Evolutionary conservation across 495 filamentous ascomycete species (phyloP).

Genomic region (Penicillium steckii): DNA sequence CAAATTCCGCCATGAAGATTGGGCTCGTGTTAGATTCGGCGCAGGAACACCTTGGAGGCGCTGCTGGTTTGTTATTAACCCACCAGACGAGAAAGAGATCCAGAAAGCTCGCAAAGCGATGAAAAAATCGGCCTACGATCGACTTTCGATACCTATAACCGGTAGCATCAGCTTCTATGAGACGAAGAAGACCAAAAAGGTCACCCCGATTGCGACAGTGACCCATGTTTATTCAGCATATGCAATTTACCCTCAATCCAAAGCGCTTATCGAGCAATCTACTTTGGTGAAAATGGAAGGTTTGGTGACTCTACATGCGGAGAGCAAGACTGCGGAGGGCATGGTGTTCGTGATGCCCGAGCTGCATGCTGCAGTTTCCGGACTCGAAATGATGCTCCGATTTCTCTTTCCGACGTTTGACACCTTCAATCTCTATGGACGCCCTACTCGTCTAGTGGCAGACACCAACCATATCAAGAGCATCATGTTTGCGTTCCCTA

Average conservation of each 20-base stretch:
- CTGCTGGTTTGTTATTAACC: conserved; percentile 92
- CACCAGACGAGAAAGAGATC: conserved; percentile 88
- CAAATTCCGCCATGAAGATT: conserved; percentile 78
- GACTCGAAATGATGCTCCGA: conserved; percentile 95
- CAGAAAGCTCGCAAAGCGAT: conserved; percentile 76
- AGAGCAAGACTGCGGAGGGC: conserved; percentile 74
- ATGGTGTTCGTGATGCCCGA: conserved; percentile 99
- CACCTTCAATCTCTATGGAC: conserved; percentile 87
- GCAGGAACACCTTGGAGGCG: conserved; percentile 95
- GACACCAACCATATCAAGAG: conserved; percentile 83
- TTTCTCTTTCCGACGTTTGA: conserved; percentile 95
- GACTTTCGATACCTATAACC: conserved; percentile 62
- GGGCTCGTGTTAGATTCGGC: conserved; percentile 93
- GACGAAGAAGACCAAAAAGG: conserved; percentile 90
- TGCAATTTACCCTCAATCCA: conserved; percentile 92
- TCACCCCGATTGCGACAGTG: conserved; percentile 83
- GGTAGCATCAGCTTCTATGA: conserved; percentile 96
- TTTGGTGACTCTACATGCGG: conserved; percentile 78
- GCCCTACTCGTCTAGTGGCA: conserved; percentile 81
- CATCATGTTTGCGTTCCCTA: conserved; percentile 98
- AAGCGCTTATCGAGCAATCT: conserved; percentile 89
- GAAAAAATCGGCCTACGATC: conserved; percentile 88
- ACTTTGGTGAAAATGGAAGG: conserved; percentile 95
- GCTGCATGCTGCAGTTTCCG: conserved; percentile 81
- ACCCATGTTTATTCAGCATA: conserved; percentile 89